Base-by-base conservation (phyloP, 805 yeast species). In the Candida berthetii region DNA sequence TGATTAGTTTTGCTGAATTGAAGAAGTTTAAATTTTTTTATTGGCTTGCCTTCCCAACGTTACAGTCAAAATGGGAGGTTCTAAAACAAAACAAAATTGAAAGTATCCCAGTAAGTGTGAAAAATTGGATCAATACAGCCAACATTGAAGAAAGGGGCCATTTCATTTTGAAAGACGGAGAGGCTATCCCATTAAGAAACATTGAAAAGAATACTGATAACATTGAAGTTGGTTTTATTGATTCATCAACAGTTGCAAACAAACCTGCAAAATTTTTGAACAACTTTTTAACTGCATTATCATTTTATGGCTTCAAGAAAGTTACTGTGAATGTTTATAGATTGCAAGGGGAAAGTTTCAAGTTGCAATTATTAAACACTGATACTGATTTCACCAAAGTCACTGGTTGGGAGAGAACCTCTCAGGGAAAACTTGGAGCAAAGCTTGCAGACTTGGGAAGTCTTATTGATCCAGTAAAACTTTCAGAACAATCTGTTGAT, bases 401-500 rank as follows among this genome's bases (percentile, higher is more conserved):
- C 0, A 70, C 82, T 3, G 99, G 99, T 0, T 93, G 99, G 99
- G 98, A 91, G 54, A 74, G 93, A 46, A 86, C 88, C 22, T 62
- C 71, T 7, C 74, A 70, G 34, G 88, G 86, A 1, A 82, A 81
- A 51, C 65, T 90, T 13, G 82, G 83, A 0, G 96, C 98, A 1
- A 87, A 88, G 54, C 49, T 82, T 17, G 89, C 95, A 0, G 93
- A 95, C 58, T 61, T 93, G 41, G 89, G 93, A 1, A 64, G 88
- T 1, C 66, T 93, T 35, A 78, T 91, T 31, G 81, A 91, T 57
- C 99, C 99, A 0, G 48, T 69, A 11, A 81, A 84, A 48, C 66
- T 93, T 18, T 91, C 96, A 0, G 85, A 83, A 45, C 98, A 95
- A 61, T 91, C 97, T 0, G 90, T 89, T 6, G 96, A 90, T 58